Evolutionary conservation across 2,329 filamentous ascomycete genomes (phyloP).

Genomic region (Cladophialophora bantiana): DNA sequence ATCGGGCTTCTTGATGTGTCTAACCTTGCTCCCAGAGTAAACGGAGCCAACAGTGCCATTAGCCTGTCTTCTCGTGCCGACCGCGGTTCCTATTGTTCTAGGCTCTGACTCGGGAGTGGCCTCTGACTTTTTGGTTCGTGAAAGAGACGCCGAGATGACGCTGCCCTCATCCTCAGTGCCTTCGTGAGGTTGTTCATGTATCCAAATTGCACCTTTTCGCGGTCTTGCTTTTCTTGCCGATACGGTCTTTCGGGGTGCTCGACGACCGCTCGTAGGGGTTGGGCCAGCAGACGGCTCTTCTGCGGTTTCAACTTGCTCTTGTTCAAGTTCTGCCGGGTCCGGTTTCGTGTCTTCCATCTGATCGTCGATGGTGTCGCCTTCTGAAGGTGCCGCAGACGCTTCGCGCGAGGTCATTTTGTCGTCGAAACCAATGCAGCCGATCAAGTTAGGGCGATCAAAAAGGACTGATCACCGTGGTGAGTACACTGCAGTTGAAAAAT

Average conservation of each 20-base stretch:
- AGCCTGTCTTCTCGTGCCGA: conserved; percentile 65
- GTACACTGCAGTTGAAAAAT: background rate
- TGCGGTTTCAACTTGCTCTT: conserved; percentile 17
- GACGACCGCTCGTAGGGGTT: conserved; percentile 27
- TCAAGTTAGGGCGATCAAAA: background rate
- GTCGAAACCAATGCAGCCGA: background rate
- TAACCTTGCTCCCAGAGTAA: conserved; percentile 72
- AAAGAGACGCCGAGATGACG: conserved; percentile 32
- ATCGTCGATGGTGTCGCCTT: conserved; percentile 38
- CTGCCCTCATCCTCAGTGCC: conserved; percentile 41
- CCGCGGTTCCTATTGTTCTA: conserved; percentile 42
- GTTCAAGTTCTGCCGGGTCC: conserved; percentile 30
- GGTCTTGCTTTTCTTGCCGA: conserved; percentile 34
- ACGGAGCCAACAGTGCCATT: conserved; percentile 71
- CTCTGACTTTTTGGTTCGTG: conserved; percentile 37
- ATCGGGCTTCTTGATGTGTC: conserved; percentile 72
- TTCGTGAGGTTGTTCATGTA: conserved; percentile 38
- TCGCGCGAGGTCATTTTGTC: conserved; percentile 38
- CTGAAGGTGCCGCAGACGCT: conserved; percentile 35
- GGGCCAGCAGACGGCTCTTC: conserved; percentile 20
- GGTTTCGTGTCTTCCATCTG: conserved; percentile 36
- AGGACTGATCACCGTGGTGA: background rate
- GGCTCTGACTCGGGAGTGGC: conserved; percentile 37
- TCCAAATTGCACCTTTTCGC: conserved; percentile 37
- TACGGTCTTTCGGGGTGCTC: conserved; percentile 22